Base-by-base conservation (phyloP, 192 early-diverging fungal genomes). In the Coemansia sp. region DNA sequence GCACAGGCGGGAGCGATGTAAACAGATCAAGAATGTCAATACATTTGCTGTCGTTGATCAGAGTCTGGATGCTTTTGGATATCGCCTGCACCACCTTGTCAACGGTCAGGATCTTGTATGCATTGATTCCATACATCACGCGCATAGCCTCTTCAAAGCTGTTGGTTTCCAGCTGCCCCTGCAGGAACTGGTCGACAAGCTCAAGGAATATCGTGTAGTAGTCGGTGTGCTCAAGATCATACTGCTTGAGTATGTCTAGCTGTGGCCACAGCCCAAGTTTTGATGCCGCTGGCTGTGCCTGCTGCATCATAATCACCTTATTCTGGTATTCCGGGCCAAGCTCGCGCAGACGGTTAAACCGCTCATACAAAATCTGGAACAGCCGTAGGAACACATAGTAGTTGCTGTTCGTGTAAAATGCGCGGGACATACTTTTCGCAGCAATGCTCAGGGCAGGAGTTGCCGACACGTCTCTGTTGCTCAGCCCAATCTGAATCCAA, bases 371-470 rank as follows among this genome's bases (percentile, higher is more conserved):
- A 51, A 94, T 84, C 89, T 96, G 84, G 52, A 72, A 94, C 37
- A 94, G 84, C 42, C 96, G 81, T 72, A 99, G 85, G 59, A 99
- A 95, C 53, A 88, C 87, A 65, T 96, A 99, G 65, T 95, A 91
- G 20, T 69, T 83, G 57, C 78, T 90, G 72, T 97, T 97, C 30
- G 89, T 89, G 77, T 95, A 99, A 67, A 97, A 93, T 48, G 89
- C 80, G n/a, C 80, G 74, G 40, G 80, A 82, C 63, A 82, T 61
- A 58, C 59, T 87, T 46, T 82, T 82, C 46, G 64, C 40, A 12
- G 68, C 28, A 10, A 45, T 21, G 18, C 60, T 56, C 1, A 53
- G 9, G 21, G 62, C 43, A 3, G 67, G 49, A 0, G 67, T 63
- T 28, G 70, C 58, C 20, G 74, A 66, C 56, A 43, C 23, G 29